Conservation (phyloP, 1,139 yeast genomes). For the Saccharomycopsis crataegensis region DNA sequence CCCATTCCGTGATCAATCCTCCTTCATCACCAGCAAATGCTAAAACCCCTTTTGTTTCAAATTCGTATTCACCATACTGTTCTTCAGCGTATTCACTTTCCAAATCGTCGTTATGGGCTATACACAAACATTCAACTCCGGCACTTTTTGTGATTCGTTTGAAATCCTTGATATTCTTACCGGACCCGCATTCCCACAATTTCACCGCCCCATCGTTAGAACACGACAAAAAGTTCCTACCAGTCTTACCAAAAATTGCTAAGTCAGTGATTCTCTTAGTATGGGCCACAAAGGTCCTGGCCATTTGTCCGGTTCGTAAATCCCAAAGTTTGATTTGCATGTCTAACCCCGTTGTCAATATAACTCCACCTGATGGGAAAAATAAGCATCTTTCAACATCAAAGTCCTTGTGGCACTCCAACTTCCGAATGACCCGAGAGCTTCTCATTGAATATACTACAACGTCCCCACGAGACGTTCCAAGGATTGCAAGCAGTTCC, state of each 20-base stretch:
- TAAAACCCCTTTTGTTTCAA: conserved; percentile 33
- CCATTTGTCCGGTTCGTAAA: conserved; percentile 36
- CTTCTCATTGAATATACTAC: not conserved
- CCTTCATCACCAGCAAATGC: conserved; percentile 40
- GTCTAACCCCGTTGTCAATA: conserved; percentile 50
- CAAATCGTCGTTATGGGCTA: not conserved
- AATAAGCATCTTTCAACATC: conserved; percentile 36
- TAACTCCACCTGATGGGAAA: conserved; percentile 57
- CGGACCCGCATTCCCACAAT: conserved; percentile 66
- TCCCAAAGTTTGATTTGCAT: conserved; percentile 54
- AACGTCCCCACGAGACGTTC: conserved; percentile 4
- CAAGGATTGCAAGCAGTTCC: not conserved
- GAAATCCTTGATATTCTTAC: conserved; percentile 36
- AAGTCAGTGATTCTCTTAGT: conserved; percentile 38
- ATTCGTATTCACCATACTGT: conserved; percentile 25
- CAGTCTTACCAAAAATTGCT: conserved; percentile 43
- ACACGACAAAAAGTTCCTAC: conserved; percentile 53
- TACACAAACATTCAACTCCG: conserved; percentile 28
- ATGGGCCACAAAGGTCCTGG: conserved; percentile 46
- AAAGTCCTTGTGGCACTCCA: not conserved
- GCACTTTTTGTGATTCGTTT: conserved; percentile 29
- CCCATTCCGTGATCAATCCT: conserved; percentile 40
- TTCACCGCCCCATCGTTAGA: conserved; percentile 46
- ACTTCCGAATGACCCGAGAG: not conserved
- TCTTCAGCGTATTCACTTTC: conserved; percentile 7